A percentile compares a stretch with the other conserved stretches of the same genome.
These are phyloP conservation scores for Bassia scoparia DNA, from an alignment of 148 eudicot species.

Conservation along the genomic window DNA sequence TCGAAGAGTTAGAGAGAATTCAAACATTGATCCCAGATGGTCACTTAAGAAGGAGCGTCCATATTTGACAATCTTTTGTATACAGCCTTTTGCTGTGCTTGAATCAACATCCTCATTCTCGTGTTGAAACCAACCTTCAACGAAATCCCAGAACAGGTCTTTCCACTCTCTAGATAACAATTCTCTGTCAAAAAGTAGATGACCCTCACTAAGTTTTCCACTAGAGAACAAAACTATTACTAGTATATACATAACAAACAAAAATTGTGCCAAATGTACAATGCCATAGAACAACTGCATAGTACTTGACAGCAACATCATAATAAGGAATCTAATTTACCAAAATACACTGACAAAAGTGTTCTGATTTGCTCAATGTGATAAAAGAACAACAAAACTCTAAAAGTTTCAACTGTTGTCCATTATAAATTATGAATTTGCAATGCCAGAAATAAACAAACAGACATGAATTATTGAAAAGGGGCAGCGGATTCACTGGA, in stretches of 20 bases:
- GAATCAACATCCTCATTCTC: conserved; percentile 38
- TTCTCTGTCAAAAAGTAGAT: conserved; percentile 52
- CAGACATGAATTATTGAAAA: neutral
- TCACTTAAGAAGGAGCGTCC: conserved; percentile 68
- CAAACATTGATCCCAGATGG: conserved; percentile 70
- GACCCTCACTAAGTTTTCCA: neutral
- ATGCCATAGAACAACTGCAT: neutral
- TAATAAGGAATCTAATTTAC: neutral
- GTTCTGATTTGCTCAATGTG: neutral
- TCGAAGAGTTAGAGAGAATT: conserved; percentile 81
- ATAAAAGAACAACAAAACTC: neutral
- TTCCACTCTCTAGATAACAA: conserved; percentile 83
- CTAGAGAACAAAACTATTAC: neutral
- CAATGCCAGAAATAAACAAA: neutral
- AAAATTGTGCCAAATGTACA: neutral
- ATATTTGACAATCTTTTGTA: conserved; percentile 51
- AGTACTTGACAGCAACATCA: neutral
- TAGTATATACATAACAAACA: neutral
- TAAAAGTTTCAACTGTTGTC: neutral
- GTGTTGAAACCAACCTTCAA: conserved; percentile 62
- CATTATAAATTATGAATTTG: neutral
- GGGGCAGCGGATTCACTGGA: neutral
- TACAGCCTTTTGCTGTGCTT: conserved; percentile 66
- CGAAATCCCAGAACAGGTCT: conserved; percentile 83
- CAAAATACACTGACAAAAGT: neutral